Evolutionary conservation across 345 rosid species (phyloP).

Genomic region (Mangifera indica): DNA sequence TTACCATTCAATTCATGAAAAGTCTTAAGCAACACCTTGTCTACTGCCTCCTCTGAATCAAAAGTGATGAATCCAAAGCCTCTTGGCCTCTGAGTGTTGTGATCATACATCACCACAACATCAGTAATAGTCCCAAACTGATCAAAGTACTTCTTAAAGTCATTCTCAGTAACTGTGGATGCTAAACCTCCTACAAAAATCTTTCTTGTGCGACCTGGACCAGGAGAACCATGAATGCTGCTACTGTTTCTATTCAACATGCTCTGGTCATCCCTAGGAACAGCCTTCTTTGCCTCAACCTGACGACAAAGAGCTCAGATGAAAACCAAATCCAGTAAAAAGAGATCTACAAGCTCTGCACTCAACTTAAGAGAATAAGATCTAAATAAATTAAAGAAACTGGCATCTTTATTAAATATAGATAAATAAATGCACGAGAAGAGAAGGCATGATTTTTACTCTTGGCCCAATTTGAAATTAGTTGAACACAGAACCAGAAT

Average conservation of each 20-base stretch:
- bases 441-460: constrained; percentile 17
- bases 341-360: neutral
- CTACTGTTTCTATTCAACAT: constrained; percentile 48
- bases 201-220: constrained; percentile 67
- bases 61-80: constrained; percentile 79
- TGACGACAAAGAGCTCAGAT: constrained; percentile 30
- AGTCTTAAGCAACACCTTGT: constrained; percentile 58
- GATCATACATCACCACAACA: constrained; percentile 85
- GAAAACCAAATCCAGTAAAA: constrained; percentile 23
- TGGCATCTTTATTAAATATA: neutral
- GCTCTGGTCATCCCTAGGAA: constrained; percentile 79
- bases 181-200: constrained; percentile 84
- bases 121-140: constrained; percentile 75
- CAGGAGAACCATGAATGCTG: constrained; percentile 66
- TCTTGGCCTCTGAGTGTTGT: constrained; percentile 77
- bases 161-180: constrained; percentile 73
- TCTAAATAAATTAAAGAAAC: neutral
- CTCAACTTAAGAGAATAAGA: constrained; percentile 8
- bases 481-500: constrained; percentile 32
- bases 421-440: constrained; percentile 16
- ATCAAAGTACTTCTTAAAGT: constrained; percentile 72
- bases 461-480: constrained; percentile 32
- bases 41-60: constrained; percentile 77
- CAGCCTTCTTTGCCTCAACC: constrained; percentile 85
- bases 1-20: constrained; percentile 79